Evolutionary conservation across 768 basidiomycete genomes (phyloP), one percentile per base, ranked within the genome.

Genomic region (Kwoniella newhampshirensis): DNA sequence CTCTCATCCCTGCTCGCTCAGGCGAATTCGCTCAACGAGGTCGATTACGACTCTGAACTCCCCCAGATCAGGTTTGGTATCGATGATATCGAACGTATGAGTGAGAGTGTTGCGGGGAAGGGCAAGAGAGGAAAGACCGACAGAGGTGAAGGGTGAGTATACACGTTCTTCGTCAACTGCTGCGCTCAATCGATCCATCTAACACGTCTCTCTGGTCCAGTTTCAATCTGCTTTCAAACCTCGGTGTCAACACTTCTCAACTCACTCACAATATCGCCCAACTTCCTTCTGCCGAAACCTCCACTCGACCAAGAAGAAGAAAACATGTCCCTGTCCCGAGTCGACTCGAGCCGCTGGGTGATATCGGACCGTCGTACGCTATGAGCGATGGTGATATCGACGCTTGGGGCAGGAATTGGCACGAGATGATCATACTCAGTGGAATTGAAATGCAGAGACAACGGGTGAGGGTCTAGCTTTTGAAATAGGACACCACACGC

Each of bases 11-110:
- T 72, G 3, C 52, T 72, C 35, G 67, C 63, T 35, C 67, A 69
- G 50, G 67, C 70, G 4, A 68, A 72, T 37, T 65, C 67, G 13
- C 57, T 72, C 49, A 64, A 61, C 30, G 45, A 65, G 18, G 55
- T 56, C 32, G 59, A 60, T 37, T 49, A 46, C 51, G 66, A 48
- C 41, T 86, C 86, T 3, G 91, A 96, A 66, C 80, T 98, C 1
- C 94, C 94, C 11, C 83, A 87, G 2, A 86, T 99, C 40, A 84
- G 88, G 54, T 85, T 94, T 54, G 89, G 91, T 1, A 82, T 98
- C 28, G 92, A 94, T 76, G 91, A 97, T 79, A 88, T 99, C 61
- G 94, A 98, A 75, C 86, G 87, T 0, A 91, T 94, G 78, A 92
- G 90, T 1, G 83, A 91, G 18, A 82, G 87, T 39, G 85, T 97